Base-by-base conservation (phyloP, 2,329 filamentous ascomycete species). In the Hypomyces rosellus region DNA sequence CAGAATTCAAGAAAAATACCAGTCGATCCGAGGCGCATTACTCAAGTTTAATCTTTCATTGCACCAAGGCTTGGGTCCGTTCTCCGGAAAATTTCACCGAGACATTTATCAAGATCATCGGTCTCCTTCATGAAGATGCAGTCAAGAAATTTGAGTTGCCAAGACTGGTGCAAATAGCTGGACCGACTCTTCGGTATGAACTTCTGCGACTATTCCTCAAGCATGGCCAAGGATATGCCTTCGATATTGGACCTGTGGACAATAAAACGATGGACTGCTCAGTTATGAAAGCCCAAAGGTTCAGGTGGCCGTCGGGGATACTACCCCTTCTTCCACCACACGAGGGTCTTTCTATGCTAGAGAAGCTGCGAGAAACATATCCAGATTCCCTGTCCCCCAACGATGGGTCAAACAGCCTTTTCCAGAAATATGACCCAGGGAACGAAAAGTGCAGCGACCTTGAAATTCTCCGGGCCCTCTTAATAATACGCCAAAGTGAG, bases 131-230 rank as follows among this genome's bases (percentile, higher is more conserved):
- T 5, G 30, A 52, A 15, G 13, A 2, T 37, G 9, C 14, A 18
- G 7, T 40, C 3, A 38, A 22, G 6, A 22, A 13, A 11, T 45
- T 30, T 25, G 11, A 12, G 4, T 25, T 52, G n/a, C 15, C 15
- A 3, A 41, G 42, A n/a, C 11, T 49, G 4, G 6, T 46, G 20
- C 18, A 14, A 14, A 12, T 34, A 3, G 37, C 41, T 40, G n/a
- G 34, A 1, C 8, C 16, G 30, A 3, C 13, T 6, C 18, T 30
- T 2, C 37, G 45, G n/a, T 65, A 63, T 18, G 52, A 57, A 0
- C 42, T 65, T 3, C 53, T 65, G 4, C 57, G 57, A 1, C 51
- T 64, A 1, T 34, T 62, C 2, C 15, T 65, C 14, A 40, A 51
- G 12, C 46, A 63, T n/a, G 25, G 50, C 7, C 49, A 42, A 12